phyloP scores from a whole-genome alignment of 2,329 filamentous ascomycete genomes.

The Clarireedia sp. region DNA sequence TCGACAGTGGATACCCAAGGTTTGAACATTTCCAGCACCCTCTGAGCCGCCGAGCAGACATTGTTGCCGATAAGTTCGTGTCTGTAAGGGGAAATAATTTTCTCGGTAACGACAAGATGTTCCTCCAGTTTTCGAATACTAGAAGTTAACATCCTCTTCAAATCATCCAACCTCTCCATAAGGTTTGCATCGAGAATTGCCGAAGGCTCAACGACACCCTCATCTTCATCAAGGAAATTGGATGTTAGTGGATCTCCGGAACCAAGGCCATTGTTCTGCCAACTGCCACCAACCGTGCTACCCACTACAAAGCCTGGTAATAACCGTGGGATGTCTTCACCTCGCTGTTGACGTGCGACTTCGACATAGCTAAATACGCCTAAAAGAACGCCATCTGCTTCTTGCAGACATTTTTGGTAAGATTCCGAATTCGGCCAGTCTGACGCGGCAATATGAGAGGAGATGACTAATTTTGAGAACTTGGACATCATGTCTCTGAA shows the following conservation, averaged over 20 bases:
- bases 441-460: conserved; percentile 91
- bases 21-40: conserved; percentile 80
- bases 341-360: conserved; percentile 84
- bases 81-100: conserved; percentile 68
- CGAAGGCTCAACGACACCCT: conserved; percentile 62
- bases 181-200: conserved; percentile 67
- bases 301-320: conserved; percentile 90
- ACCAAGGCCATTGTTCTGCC: conserved; percentile 65
- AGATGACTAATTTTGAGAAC: conserved; percentile 97
- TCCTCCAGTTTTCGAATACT: conserved; percentile 84
- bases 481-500: conserved; percentile 99
- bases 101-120: conserved; percentile 67
- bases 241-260: conserved; percentile 66
- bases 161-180: conserved; percentile 75
- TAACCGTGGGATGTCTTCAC: conserved; percentile 86
- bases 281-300: conserved; percentile 75
- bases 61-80: conserved; percentile 77
- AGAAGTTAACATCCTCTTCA: conserved; percentile 77
- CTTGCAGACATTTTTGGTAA: conserved; percentile 87
- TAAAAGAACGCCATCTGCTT: conserved; percentile 91
- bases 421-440: conserved; percentile 95
- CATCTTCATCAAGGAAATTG: conserved; percentile 79
- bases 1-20: conserved; percentile 87
- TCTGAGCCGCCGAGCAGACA: conserved; percentile 69
- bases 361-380: conserved; percentile 96